Evolutionary conservation across 768 basidiomycete genomes (phyloP).

Genomic region (Boletus sp.): DNA sequence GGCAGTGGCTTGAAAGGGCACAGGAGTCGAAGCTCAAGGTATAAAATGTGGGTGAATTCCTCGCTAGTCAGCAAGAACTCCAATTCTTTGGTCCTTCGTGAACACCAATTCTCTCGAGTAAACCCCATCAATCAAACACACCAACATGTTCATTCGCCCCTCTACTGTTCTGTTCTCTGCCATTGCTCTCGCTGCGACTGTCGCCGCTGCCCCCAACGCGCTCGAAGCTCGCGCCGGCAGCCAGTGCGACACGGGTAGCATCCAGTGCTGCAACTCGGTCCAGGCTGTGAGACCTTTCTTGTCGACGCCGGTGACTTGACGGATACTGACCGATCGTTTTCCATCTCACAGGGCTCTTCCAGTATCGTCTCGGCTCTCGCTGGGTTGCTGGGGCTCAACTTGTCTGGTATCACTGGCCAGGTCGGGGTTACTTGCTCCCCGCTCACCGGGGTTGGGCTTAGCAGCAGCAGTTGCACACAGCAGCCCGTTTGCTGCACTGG

Average conservation of each 20-base stretch:
- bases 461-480: background rate
- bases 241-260: too few species aligned
- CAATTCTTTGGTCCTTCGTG: too few species aligned
- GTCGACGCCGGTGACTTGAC: too few species aligned
- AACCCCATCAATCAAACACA: too few species aligned
- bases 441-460: background rate
- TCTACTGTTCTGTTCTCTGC: background rate
- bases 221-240: too few species aligned
- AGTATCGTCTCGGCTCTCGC: background rate
- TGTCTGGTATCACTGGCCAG: background rate
- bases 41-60: background rate
- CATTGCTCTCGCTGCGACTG: background rate
- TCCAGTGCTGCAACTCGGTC: too few species aligned
- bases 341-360: background rate
- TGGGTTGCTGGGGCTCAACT: background rate
- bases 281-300: too few species aligned
- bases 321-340: too few species aligned
- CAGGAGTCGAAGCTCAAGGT: background rate
- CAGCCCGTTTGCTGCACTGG: conserved; percentile 3
- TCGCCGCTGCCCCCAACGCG: background rate
- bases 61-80: background rate
- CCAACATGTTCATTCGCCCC: background rate
- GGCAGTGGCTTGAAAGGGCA: background rate
- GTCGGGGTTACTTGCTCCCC: background rate
- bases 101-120: background rate